These are phyloP conservation scores for Plenodomus tracheiphilus DNA, from an alignment of 2,329 filamentous ascomycete genomes.

Conservation along the genomic window DNA sequence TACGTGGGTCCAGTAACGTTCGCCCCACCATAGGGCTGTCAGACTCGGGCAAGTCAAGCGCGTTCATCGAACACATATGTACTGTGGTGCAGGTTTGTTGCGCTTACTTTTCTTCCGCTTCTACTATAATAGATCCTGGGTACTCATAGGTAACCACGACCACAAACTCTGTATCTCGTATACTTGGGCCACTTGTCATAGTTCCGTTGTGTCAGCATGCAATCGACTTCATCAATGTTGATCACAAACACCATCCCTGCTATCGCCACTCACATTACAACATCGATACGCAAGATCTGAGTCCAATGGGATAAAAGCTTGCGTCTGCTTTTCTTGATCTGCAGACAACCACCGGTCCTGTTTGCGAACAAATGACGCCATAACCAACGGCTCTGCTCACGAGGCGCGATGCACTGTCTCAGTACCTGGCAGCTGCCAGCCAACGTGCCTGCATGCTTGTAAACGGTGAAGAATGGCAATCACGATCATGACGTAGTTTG, in stretches of 20 bases:
- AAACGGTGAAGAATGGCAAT: constrained; percentile 5
- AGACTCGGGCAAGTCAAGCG: no score
- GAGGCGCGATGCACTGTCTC: constrained; percentile 1
- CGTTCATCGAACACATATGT: no score
- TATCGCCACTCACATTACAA: neutral
- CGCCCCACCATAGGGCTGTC: constrained; percentile 8
- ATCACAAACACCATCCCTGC: neutral
- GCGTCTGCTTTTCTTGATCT: neutral
- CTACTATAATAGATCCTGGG: no score
- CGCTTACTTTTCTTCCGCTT: no score
- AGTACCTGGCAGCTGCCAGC: constrained; percentile 8
- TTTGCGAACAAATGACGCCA: neutral
- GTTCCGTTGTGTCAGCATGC: no score
- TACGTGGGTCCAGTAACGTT: constrained; percentile 13
- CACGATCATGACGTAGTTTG: constrained; percentile 29
- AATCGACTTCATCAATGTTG: neutral
- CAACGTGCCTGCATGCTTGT: constrained; percentile 9
- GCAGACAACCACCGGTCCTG: neutral
- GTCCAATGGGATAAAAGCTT: constrained; percentile 5
- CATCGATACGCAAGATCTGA: neutral
- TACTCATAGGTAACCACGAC: no score
- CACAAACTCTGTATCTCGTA: no score
- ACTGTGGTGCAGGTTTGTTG: no score
- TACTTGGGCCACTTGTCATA: no score
- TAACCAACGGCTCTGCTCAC: neutral